Evolutionary conservation across 805 yeast species (phyloP).

Genomic region (Yarrowia alimentaria): DNA sequence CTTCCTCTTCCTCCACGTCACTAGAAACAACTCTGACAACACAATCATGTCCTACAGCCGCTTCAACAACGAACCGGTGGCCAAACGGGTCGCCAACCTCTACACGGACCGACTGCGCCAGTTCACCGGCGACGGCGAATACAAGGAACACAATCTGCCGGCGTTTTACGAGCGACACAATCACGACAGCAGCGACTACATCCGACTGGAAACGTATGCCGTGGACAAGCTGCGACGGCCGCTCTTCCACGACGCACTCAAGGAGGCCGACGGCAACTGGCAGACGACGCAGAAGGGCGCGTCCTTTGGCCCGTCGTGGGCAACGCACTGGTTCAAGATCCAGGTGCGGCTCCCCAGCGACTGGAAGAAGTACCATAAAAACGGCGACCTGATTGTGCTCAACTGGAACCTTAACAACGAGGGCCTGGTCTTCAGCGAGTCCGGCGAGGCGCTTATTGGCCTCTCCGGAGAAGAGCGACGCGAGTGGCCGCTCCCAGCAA

Average conservation of each 20-base stretch:
- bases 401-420: slow-evolving; percentile 88
- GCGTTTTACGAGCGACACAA: slow-evolving; percentile 69
- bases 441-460: slow-evolving; percentile 75
- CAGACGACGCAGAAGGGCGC: slow-evolving; percentile 54
- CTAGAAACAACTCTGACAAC: too few species aligned
- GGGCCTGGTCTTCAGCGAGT: slow-evolving; percentile 68
- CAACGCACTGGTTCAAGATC: slow-evolving; percentile 89
- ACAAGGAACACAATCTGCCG: slow-evolving; percentile 69
- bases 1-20: too few species aligned
- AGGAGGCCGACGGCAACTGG: slow-evolving; percentile 47
- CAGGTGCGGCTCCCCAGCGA: slow-evolving; percentile 58
- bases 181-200: slow-evolving; percentile 49
- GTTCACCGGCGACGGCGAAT: slow-evolving; percentile 79
- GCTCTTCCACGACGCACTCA: slow-evolving; percentile 56
- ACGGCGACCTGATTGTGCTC: slow-evolving; percentile 56
- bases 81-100: slow-evolving; percentile 72
- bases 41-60: too few species aligned
- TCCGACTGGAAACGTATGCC: slow-evolving; percentile 63
- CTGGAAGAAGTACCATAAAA: slow-evolving; percentile 38
- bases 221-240: slow-evolving; percentile 74
- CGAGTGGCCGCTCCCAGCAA: slow-evolving; percentile 64
- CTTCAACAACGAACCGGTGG: slow-evolving; percentile 55
- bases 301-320: slow-evolving; percentile 92
- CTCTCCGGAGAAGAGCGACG: slow-evolving; percentile 82
- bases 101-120: slow-evolving; percentile 73